Evolutionary conservation across 148 eudicot genomes (phyloP).

Genomic region (Chenopodium formosanum): DNA sequence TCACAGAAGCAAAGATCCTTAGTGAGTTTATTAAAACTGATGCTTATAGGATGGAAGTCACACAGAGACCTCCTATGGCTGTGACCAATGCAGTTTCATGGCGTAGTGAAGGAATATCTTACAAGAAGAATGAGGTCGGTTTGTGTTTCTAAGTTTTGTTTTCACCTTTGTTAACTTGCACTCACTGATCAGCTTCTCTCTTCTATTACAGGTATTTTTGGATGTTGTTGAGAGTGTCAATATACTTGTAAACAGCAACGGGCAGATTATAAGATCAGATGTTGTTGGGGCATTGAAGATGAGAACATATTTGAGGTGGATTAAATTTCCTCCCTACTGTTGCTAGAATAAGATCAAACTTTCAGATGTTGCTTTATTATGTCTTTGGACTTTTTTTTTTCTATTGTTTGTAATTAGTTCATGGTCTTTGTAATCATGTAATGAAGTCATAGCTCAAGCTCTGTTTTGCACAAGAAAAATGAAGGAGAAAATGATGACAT

Average conservation of each 20-base stretch:
- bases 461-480: background rate
- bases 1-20: slow-evolving; percentile 93
- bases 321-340: background rate
- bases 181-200: slow-evolving; percentile 14
- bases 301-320: slow-evolving; percentile 88
- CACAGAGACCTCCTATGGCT: slow-evolving; percentile 99
- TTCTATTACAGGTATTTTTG: slow-evolving; percentile 67
- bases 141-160: background rate
- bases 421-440: background rate
- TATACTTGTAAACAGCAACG: slow-evolving; percentile 96
- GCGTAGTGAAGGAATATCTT: slow-evolving; percentile 97
- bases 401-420: background rate
- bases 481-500: background rate
- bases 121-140: slow-evolving; percentile 89
- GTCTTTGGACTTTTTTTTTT: background rate
- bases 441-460: background rate
- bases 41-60: slow-evolving; percentile 96
- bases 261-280: slow-evolving; percentile 94
- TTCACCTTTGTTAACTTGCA: background rate
- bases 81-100: slow-evolving; percentile 99
- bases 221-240: slow-evolving; percentile 99
- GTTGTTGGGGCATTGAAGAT: slow-evolving; percentile 96
- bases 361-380: background rate
- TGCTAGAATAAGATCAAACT: background rate
- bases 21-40: slow-evolving; percentile 96